Evolutionary conservation across 768 basidiomycete genomes (phyloP).

Genomic region (Amanita rubescens): DNA sequence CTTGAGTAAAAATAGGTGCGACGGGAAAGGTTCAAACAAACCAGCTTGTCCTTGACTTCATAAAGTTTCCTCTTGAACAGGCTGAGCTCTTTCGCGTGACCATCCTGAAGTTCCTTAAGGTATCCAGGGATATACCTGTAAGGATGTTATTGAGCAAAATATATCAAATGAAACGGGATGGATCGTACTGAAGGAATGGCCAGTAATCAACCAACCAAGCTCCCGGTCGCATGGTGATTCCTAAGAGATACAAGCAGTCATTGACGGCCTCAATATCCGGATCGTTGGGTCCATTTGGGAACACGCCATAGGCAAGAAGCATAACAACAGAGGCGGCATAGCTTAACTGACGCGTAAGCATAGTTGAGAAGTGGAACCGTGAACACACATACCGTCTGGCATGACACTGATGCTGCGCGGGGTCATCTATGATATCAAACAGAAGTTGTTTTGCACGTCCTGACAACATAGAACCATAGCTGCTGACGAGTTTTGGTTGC

Average conservation of each 20-base stretch:
- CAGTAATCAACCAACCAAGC: slow-evolving; percentile 41
- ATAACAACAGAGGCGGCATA: slow-evolving; percentile 46
- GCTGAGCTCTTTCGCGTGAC: slow-evolving; percentile 47
- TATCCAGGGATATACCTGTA: slow-evolving; percentile 53
- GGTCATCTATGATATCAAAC: slow-evolving; percentile 34
- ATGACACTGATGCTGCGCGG: slow-evolving; percentile 45
- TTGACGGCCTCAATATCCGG: slow-evolving; percentile 42
- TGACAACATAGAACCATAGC: slow-evolving; percentile 45
- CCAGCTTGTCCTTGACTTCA: slow-evolving; percentile 39
- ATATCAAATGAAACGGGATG: not conserved
- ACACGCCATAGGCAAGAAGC: slow-evolving; percentile 41
- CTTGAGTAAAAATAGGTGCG: not conserved
- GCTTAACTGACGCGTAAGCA: slow-evolving; percentile 16
- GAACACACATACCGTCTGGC: slow-evolving; percentile 29
- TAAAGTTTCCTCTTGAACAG: slow-evolving; percentile 48
- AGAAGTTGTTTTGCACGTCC: slow-evolving; percentile 35
- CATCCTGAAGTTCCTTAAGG: slow-evolving; percentile 45
- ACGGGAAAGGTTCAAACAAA: slow-evolving; percentile 14
- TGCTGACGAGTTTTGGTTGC: slow-evolving; percentile 41
- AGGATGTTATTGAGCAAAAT: not conserved
- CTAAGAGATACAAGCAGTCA: slow-evolving; percentile 37
- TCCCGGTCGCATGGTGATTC: slow-evolving; percentile 35
- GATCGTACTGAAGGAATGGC: slow-evolving; percentile 32
- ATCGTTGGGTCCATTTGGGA: slow-evolving; percentile 34
- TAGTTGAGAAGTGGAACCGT: not conserved